These are phyloP conservation scores for Tolypocladium sp. DNA, from an alignment of 2,329 filamentous ascomycete genomes.

Conservation along the genomic window DNA sequence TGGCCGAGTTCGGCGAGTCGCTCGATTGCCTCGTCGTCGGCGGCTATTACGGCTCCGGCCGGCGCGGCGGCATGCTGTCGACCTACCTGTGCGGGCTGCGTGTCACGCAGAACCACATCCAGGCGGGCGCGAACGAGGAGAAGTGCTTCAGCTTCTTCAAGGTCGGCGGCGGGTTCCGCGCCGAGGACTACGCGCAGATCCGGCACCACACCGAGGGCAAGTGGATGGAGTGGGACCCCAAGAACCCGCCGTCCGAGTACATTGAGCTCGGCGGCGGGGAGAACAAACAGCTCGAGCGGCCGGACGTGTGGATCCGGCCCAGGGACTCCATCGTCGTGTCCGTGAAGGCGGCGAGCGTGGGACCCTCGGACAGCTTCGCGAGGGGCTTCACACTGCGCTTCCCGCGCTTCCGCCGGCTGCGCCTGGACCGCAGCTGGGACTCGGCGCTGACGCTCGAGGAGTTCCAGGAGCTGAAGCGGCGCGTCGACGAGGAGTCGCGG, in stretches of 20 bases:
- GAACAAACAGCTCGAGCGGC: slow-evolving; percentile 60
- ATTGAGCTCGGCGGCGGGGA: slow-evolving; percentile 77
- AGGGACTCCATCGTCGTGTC: slow-evolving; percentile 79
- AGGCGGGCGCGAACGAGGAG: slow-evolving; percentile 50
- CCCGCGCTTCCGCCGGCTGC: slow-evolving; percentile 74
- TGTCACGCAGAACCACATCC: slow-evolving; percentile 59
- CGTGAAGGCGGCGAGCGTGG: slow-evolving; percentile 78
- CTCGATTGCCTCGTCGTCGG: slow-evolving; percentile 86
- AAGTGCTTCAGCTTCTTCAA: slow-evolving; percentile 95
- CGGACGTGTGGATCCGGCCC: slow-evolving; percentile 90
- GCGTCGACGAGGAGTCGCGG: slow-evolving; percentile 60
- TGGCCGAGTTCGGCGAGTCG: slow-evolving; percentile 90
- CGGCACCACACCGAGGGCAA: slow-evolving; percentile 81
- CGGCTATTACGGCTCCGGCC: slow-evolving; percentile 85
- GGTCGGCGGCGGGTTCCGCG: slow-evolving; percentile 87
- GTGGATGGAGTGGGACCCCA: slow-evolving; percentile 78
- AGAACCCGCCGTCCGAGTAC: slow-evolving; percentile 65
- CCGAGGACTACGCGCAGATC: slow-evolving; percentile 76
- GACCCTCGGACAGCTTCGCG: slow-evolving; percentile 67
- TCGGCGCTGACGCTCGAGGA: slow-evolving; percentile 69
- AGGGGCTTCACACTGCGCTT: slow-evolving; percentile 75
- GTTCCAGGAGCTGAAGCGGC: slow-evolving; percentile 62
- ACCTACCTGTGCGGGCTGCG: slow-evolving; percentile 87
- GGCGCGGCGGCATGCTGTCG: slow-evolving; percentile 71
- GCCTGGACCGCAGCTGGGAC: slow-evolving; percentile 78